Percentiles rank a stretch among this genome's conserved stretches.
These are phyloP conservation scores for Fusarium odoratissimum DNA, from an alignment of 2,329 filamentous ascomycete genomes.

Conservation along the genomic window DNA sequence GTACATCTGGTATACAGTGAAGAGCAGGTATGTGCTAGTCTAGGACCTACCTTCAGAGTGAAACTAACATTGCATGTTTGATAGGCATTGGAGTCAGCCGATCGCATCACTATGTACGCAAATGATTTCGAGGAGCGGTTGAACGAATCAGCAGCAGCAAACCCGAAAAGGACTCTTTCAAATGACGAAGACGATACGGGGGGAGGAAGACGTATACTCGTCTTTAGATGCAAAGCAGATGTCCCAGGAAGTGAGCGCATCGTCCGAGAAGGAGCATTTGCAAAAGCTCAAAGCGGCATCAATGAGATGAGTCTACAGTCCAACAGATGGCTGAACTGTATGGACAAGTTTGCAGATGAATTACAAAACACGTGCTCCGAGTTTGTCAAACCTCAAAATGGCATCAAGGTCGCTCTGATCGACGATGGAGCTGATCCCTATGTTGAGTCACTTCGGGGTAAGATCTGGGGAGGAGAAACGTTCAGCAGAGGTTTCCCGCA, in stretches of 20 bases:
- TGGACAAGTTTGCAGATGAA: slow-evolving; percentile 1
- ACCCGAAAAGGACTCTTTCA: fast-evolving
- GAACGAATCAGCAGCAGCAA: not conserved
- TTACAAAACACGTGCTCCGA: not conserved
- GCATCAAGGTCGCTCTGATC: not conserved
- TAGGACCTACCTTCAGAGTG: too few relatives aligned
- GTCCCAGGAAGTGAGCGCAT: not conserved
- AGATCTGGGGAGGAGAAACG: not conserved
- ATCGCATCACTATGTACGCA: not conserved
- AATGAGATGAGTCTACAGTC: not conserved
- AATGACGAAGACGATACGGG: not conserved
- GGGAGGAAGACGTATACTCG: not conserved
- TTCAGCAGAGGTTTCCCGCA: not conserved
- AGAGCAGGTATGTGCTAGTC: not conserved
- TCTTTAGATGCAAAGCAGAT: not conserved
- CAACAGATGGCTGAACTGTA: slow-evolving; percentile 4
- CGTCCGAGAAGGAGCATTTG: not conserved
- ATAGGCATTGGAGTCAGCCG: not conserved
- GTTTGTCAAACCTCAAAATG: not conserved
- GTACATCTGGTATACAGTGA: not conserved
- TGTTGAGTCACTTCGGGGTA: not conserved
- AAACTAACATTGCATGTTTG: too few relatives aligned
- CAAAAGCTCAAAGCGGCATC: slow-evolving; percentile 1
- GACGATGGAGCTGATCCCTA: not conserved
- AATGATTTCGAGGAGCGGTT: not conserved